Evolutionary conservation across 345 rosid genomes (phyloP).

Genomic region (Firmiana major): DNA sequence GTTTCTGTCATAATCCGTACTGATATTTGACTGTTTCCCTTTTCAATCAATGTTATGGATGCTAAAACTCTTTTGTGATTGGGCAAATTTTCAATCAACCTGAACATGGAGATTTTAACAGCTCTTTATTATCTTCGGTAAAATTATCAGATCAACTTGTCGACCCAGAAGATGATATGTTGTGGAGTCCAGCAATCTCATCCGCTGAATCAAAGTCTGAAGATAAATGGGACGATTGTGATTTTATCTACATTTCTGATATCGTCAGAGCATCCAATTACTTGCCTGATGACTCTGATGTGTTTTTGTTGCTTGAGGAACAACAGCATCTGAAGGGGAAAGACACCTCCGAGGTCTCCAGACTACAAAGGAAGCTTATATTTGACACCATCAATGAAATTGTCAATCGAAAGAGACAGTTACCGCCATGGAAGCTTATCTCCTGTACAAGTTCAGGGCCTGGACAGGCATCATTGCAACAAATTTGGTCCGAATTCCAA

Average conservation of each 20-base stretch:
- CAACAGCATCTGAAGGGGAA: slow-evolving; percentile 60
- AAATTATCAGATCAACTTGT: slow-evolving; percentile 36
- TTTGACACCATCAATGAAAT: slow-evolving; percentile 71
- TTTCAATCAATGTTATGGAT: slow-evolving; percentile 2
- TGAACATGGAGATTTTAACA: not conserved
- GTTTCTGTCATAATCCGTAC: slow-evolving; percentile 22
- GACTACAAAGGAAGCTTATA: slow-evolving; percentile 56
- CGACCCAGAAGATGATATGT: slow-evolving; percentile 64
- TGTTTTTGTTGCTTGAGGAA: slow-evolving; percentile 67
- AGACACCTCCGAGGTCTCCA: slow-evolving; percentile 46
- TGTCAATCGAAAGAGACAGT: slow-evolving; percentile 39
- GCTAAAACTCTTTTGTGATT: not conserved
- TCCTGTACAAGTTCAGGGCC: not conserved
- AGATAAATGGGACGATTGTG: slow-evolving; percentile 42
- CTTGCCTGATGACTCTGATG: slow-evolving; percentile 52
- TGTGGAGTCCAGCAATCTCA: slow-evolving; percentile 47
- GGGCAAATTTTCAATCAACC: not conserved
- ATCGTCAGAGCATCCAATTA: slow-evolving; percentile 55
- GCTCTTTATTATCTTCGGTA: not conserved
- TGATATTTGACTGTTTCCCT: slow-evolving; percentile 16
- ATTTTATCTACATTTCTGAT: slow-evolving; percentile 68
- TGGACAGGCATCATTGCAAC: slow-evolving; percentile 33
- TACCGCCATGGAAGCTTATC: slow-evolving; percentile 55
- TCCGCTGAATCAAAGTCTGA: slow-evolving; percentile 27
- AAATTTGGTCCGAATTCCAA: slow-evolving; percentile 66